Base-by-base conservation (phyloP, 306 rosid species). In the Mimosa pudica region DNA sequence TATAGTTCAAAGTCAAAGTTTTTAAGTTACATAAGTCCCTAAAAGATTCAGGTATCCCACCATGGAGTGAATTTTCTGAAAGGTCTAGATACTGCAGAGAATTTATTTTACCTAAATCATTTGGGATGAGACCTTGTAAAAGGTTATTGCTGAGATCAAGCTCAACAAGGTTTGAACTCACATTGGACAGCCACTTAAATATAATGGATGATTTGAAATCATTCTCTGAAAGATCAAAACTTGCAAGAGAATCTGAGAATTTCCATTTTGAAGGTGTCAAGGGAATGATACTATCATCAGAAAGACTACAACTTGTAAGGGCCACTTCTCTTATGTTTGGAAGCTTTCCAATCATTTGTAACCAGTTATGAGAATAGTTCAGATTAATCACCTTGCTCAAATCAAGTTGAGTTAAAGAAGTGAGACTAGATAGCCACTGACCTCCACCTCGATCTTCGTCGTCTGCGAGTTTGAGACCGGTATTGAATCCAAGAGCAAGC, bases 361-460 rank as follows among this genome's bases (percentile, higher is more conserved):
- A 2, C 61, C 60, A 81, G 1, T 10, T 9, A 9, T 44, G 35
- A 77, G 74, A 49, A 73, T 1, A 0, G 10, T 77, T 60, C 5
- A 84, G 79, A 60, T 77, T 49, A 9, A 16, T 3, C 8, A 73
- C 4, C 4, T 0, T 0, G 0, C 8, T 0, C 8, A 80, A 80
- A 73, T 41, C 33, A 77, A 84, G 82, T 77, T 77, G 73, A 7
- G 77, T 73, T 61, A 84, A 77, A 80, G 61, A 61, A 73, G 76
- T 71, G 71, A 80, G 84, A 84, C 54, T 72, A 32, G 79, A 73
- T 4, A 81, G 3, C 85, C 82, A 84, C 17, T 58, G 16, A 49
- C 72, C 76, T 38, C 73, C 54, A 2, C 11, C 16, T 42, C 16
- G 8, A 42, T 48, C 18, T 0, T 24, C 41, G 13, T 46, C 30